A percentile compares a stretch with the other conserved stretches of the same genome.
phyloP scores from a whole-genome alignment of 805 yeast genomes.

The Teunomyces atbi region DNA sequence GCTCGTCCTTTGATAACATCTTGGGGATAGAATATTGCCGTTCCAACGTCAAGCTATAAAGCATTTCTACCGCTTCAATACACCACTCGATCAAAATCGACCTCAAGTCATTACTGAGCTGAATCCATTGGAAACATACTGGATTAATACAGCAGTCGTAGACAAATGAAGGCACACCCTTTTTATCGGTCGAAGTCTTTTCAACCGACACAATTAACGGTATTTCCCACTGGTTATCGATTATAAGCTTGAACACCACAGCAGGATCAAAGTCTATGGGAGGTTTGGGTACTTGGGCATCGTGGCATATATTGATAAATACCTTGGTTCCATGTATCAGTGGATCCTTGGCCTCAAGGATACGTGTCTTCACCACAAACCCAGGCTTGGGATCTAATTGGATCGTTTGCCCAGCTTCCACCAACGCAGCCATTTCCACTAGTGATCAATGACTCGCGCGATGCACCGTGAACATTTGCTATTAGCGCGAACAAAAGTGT shows the following conservation, averaged over 20 bases:
- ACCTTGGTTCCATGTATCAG: conserved; percentile 47
- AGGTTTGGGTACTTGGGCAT: conserved; percentile 65
- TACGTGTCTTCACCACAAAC: conserved; percentile 68
- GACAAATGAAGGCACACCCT: conserved; percentile 61
- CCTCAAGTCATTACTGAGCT: conserved; percentile 55
- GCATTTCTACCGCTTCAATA: conserved; percentile 70
- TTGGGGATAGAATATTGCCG: conserved; percentile 70
- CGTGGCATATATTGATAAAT: conserved; percentile 76
- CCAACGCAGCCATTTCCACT: conserved; percentile 7
- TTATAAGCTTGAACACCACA: conserved; percentile 58
- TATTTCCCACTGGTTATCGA: conserved; percentile 78
- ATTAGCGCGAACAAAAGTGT: too few relatives aligned
- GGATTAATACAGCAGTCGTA: conserved; percentile 79
- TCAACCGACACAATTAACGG: conserved; percentile 71
- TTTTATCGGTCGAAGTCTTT: conserved; percentile 62
- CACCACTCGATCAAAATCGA: conserved; percentile 80
- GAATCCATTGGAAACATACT: conserved; percentile 60
- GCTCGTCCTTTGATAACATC: conserved; percentile 65
- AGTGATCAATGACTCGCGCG: not conserved
- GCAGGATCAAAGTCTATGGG: conserved; percentile 50
- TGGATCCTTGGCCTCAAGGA: conserved; percentile 25
- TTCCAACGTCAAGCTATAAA: conserved; percentile 48
- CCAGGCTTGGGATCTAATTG: conserved; percentile 56
- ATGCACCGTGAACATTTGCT: too few relatives aligned
- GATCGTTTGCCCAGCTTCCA: conserved; percentile 15